These are phyloP conservation scores for Clonostachys chloroleuca DNA, from an alignment of 2,329 filamentous ascomycete genomes.

Conservation along the genomic window DNA sequence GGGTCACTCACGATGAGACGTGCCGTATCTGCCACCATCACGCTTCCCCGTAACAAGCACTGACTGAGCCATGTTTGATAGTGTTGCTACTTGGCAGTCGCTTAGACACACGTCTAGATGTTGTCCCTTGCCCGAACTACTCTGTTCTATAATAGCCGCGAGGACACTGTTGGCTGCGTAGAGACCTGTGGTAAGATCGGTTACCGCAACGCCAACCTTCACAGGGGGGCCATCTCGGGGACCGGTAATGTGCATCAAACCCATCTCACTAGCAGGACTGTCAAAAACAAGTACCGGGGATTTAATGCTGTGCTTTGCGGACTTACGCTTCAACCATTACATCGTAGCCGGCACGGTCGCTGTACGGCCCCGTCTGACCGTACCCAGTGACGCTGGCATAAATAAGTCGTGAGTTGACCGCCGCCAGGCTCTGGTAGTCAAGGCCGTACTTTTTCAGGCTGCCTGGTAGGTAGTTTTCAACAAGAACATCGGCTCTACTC, in stretches of 20 bases:
- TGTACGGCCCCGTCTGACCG: conserved; percentile 65
- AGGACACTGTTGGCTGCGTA: conserved; percentile 67
- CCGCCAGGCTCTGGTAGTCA: conserved; percentile 56
- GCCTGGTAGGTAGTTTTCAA: conserved; percentile 67
- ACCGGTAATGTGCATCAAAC: conserved; percentile 69
- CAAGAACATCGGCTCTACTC: conserved; percentile 60
- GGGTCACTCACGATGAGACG: too few relatives aligned
- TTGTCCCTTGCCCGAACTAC: conserved; percentile 54
- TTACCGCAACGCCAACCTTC: conserved; percentile 68
- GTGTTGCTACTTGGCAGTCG: conserved; percentile 64
- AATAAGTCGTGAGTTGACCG: conserved; percentile 59
- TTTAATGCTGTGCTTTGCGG: not conserved
- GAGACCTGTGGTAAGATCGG: conserved; percentile 64
- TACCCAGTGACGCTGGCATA: conserved; percentile 70
- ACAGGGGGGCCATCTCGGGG: conserved; percentile 60
- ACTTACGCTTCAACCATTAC: conserved; percentile 63
- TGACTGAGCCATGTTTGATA: conserved; percentile 65
- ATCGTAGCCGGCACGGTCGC: conserved; percentile 63
- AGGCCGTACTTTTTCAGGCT: conserved; percentile 62
- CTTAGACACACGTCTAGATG: conserved; percentile 63
- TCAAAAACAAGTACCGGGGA: not conserved
- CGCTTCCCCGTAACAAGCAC: conserved; percentile 45
- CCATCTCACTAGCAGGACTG: conserved; percentile 43
- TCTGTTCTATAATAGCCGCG: conserved; percentile 57
- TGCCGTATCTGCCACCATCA: too few relatives aligned